Conservation (phyloP, 2,329 filamentous ascomycete species). For the Epichloe uncinata region DNA sequence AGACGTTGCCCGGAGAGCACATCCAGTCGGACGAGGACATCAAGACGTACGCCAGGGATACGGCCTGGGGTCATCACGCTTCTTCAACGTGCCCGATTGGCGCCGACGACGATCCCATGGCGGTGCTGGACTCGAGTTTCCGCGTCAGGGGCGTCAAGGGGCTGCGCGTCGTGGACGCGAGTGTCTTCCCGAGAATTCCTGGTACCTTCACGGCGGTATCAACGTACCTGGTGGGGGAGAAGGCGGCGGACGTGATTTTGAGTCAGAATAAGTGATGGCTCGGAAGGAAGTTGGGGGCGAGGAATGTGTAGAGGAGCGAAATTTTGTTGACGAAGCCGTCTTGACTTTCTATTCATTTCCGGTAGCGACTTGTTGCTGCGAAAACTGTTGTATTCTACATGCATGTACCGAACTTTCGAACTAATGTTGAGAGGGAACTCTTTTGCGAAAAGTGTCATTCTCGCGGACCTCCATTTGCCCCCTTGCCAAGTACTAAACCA, state of each 20-base stretch:
- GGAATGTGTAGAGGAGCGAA: no score
- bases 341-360: no score
- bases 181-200: conserved; percentile 32
- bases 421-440: no score
- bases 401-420: no score
- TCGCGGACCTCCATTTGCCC: not conserved
- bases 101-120: conserved; percentile 34
- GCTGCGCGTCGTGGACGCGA: conserved; percentile 47
- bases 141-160: conserved; percentile 37
- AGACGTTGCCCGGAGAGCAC: conserved; percentile 21
- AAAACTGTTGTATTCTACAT: not conserved
- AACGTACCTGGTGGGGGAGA: conserved; percentile 42
- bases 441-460: not conserved
- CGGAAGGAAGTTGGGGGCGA: no score
- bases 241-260: conserved; percentile 26
- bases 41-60: conserved; percentile 31
- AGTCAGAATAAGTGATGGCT: not conserved
- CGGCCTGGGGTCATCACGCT: conserved; percentile 44
- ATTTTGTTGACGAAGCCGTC: no score
- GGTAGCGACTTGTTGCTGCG: no score
- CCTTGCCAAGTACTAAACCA: not conserved
- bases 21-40: conserved; percentile 27
- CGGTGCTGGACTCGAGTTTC: conserved; percentile 42
- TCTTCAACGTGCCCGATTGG: conserved; percentile 43
- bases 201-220: conserved; percentile 36